These are phyloP conservation scores for Herpetospermum pedunculosum DNA, from an alignment of 306 rosid species.

Conservation along the genomic window DNA sequence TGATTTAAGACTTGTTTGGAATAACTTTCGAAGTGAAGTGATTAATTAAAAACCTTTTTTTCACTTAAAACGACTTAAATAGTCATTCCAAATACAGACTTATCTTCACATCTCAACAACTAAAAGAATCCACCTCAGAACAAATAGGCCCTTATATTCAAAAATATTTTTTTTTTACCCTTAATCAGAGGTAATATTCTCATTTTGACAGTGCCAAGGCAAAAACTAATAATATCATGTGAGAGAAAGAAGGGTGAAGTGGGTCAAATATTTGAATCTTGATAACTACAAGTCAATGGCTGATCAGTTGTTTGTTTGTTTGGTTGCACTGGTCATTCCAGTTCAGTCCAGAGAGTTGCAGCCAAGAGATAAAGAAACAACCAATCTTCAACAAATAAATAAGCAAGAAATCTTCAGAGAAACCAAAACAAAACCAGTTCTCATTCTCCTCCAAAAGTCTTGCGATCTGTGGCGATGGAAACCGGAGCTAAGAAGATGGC, in stretches of 20 bases:
- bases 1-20: too few relatives aligned
- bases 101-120: too few relatives aligned
- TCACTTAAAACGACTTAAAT: too few relatives aligned
- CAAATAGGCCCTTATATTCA: neutral
- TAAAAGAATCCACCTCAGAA: neutral
- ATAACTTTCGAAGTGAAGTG: too few relatives aligned
- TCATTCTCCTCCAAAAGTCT: neutral
- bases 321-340: neutral
- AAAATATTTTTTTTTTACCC: neutral
- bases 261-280: neutral
- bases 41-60: too few relatives aligned
- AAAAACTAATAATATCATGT: neutral
- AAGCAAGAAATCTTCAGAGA: neutral
- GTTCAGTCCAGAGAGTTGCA: neutral
- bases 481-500: neutral
- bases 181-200: neutral
- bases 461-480: neutral
- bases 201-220: neutral
- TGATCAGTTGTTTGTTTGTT: neutral
- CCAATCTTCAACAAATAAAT: neutral
- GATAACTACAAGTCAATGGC: constrained; percentile 4
- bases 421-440: neutral
- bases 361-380: neutral
- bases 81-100: too few relatives aligned
- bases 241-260: neutral